Conservation (phyloP, 139 green algal species). For the Chlorella sp. region DNA sequence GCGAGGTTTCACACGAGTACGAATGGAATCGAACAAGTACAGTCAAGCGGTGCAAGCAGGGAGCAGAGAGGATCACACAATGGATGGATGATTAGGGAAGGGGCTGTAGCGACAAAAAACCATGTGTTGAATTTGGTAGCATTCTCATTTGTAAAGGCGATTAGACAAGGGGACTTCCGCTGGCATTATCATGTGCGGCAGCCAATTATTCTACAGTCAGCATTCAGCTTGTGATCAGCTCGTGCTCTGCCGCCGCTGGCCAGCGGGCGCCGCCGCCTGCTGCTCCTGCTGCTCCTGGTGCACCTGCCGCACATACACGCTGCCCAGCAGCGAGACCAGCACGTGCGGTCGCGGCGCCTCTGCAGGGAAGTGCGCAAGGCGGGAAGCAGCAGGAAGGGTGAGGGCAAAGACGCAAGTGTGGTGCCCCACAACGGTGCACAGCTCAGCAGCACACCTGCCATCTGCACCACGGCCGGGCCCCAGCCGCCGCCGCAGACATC, state of each 20-base stretch:
- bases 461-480: neutral
- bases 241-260: neutral
- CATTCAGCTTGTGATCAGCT: too few species aligned
- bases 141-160: neutral
- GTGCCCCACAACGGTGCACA: neutral
- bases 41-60: too few species aligned
- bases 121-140: neutral
- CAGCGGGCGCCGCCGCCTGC: neutral
- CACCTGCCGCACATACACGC: slow-evolving; percentile 2
- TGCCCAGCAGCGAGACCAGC: slow-evolving; percentile 19
- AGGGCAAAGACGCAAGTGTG: neutral
- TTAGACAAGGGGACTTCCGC: neutral
- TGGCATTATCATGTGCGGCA: neutral
- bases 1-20: too few species aligned
- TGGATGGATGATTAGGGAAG: too few species aligned
- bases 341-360: slow-evolving; percentile 19
- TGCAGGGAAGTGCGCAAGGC: neutral
- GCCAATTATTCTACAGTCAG: too few species aligned
- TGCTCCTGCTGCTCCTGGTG: neutral
- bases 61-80: too few species aligned
- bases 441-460: neutral
- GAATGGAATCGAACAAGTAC: too few species aligned
- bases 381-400: neutral
- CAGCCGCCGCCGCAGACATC: neutral
- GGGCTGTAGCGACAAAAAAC: too few species aligned